Evolutionary conservation across 768 basidiomycete species (phyloP).

Genomic region (Chalciporus chontae): DNA sequence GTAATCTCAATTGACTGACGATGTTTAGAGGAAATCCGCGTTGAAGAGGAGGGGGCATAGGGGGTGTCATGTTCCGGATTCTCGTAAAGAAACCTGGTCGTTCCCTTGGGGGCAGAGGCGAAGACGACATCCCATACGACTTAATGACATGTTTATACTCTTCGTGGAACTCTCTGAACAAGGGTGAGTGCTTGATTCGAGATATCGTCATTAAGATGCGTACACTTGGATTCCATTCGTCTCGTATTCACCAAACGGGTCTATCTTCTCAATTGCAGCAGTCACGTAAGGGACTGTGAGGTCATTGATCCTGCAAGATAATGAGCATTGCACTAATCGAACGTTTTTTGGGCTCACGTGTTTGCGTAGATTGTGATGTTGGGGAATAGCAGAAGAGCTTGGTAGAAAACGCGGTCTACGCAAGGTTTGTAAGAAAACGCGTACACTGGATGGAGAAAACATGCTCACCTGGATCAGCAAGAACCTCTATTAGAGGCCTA

Average conservation of each 20-base stretch:
- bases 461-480: conserved; percentile 70
- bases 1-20: conserved; percentile 37
- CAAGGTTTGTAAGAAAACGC: background rate
- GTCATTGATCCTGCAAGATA: conserved; percentile 56
- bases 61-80: conserved; percentile 36
- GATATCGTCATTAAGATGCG: conserved; percentile 15
- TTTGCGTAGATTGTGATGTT: conserved; percentile 80
- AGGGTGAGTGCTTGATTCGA: conserved; percentile 3
- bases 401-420: conserved; percentile 71
- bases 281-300: conserved; percentile 81
- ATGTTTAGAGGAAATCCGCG: conserved; percentile 67
- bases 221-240: conserved; percentile 63
- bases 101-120: conserved; percentile 43
- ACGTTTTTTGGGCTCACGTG: conserved; percentile 42
- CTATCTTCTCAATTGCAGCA: conserved; percentile 63
- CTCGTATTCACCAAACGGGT: conserved; percentile 58
- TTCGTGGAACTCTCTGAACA: conserved; percentile 50
- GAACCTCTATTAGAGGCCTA: conserved; percentile 64
- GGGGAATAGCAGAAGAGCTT: conserved; percentile 63
- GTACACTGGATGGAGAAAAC: background rate
- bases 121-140: conserved; percentile 43
- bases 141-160: conserved; percentile 56
- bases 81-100: conserved; percentile 45
- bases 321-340: background rate
- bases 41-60: conserved; percentile 59